Evolutionary conservation across 148 eudicot genomes (phyloP), one percentile per base, ranked within the genome.

Genomic region (Suaeda aralocaspica): DNA sequence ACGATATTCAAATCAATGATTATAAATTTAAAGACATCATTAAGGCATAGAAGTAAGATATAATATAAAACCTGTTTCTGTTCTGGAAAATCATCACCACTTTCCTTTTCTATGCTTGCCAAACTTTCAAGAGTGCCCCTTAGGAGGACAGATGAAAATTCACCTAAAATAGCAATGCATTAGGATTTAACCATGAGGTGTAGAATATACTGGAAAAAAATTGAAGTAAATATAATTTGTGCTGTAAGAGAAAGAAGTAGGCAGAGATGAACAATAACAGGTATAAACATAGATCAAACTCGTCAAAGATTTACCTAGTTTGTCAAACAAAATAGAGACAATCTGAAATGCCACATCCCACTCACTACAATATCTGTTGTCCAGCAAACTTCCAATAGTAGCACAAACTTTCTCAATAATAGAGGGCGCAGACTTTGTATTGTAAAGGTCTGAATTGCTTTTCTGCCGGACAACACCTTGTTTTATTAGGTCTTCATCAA

Each of bases 331-430:
- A 36, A 85, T 52, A 26, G 96, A 82, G 66, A 86, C 85, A 69
- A 95, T 82, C 75, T 89, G 96, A 82, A 91, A 91, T 11, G 92
- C 79, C 87, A 86, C 63, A 79, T 87, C 96, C 99, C 96, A 91
- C 36, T 84, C 88, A 19, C 80, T 77, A 73, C 81, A 71, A 79
- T 74, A 86, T 39, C 81, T 85, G 77, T 95, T 87, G 77, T 85
- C 89, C 46, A 95, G 92, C 80, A 95, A 82, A 72, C 86, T 88
- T 48, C 84, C 93, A 72, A 89, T 68, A 45, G 84, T 86, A 52
- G 84, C 93, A 80, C 97, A 95, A 34, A 91, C 44, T 83, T 84
- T 95, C 74, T 86, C 97, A 56, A 95, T 80, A 58, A 80, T 51
- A 59, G 97, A 81, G 56, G 96, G 96, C 36, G 78, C 80, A 9